Evolutionary conservation across 140 eudicot species (phyloP).

Genomic region (Erigeron philadelphicus): DNA sequence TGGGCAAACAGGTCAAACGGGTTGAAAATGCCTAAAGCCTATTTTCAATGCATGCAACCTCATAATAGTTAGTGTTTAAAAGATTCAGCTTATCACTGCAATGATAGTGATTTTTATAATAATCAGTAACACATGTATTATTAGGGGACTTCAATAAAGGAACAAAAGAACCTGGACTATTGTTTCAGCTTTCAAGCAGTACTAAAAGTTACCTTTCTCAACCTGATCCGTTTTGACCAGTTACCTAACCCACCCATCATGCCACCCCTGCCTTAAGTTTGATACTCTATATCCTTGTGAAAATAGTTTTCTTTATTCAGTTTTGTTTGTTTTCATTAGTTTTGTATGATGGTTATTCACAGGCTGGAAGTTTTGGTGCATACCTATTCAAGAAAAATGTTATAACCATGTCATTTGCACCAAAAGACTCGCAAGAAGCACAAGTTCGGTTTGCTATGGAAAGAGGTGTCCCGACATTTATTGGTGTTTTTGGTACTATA

Average conservation of each 20-base stretch:
- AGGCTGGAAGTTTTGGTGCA: constrained; percentile 77
- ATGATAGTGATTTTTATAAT: not conserved
- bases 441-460: constrained; percentile 65
- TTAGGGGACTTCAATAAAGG: too few relatives aligned
- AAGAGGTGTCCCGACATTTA: constrained; percentile 64
- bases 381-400: constrained; percentile 61
- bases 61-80: not conserved
- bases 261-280: too few relatives aligned
- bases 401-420: constrained; percentile 63
- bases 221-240: not conserved
- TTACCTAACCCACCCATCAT: not conserved
- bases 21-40: not conserved
- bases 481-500: constrained; percentile 62
- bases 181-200: too few relatives aligned
- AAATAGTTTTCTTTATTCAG: too few relatives aligned
- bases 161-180: too few relatives aligned
- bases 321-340: not conserved
- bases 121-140: not conserved
- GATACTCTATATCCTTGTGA: too few relatives aligned
- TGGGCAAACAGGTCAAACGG: not conserved
- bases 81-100: not conserved
- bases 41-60: not conserved
- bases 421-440: constrained; percentile 65
- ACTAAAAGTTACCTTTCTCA: not conserved
- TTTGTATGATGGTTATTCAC: constrained; percentile 15